A percentile compares a stretch with the other conserved stretches of the same genome.
phyloP scores from a whole-genome alignment of 371 early-diverging fungal species.

The Capillidium rhysosporum region DNA sequence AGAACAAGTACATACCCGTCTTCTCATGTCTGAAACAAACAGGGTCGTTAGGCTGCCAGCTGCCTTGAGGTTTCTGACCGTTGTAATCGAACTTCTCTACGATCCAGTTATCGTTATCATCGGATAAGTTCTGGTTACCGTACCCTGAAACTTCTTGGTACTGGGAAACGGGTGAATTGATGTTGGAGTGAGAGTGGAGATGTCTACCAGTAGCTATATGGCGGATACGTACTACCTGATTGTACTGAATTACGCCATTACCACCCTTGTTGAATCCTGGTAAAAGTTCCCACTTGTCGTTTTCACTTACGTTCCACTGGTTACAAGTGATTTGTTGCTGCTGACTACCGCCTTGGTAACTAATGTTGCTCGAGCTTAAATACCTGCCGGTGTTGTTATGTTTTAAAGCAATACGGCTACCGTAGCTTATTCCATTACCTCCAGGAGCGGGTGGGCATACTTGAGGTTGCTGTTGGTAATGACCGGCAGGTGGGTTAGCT shows the following conservation, averaged over 20 bases:
- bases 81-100: slow-evolving; percentile 19
- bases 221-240: slow-evolving; percentile 27
- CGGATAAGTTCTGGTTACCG: slow-evolving; percentile 20
- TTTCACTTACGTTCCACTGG: slow-evolving; percentile 17
- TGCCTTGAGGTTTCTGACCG: slow-evolving; percentile 8
- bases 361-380: slow-evolving; percentile 16
- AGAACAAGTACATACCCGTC: slow-evolving; percentile 25
- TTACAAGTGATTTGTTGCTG: slow-evolving; percentile 16
- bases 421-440: slow-evolving; percentile 1
- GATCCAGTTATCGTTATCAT: slow-evolving; percentile 38
- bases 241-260: slow-evolving; percentile 17
- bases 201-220: slow-evolving; percentile 23
- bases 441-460: neutral
- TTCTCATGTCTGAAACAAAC: slow-evolving; percentile 23
- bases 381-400: slow-evolving; percentile 30
- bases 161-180: slow-evolving; percentile 21
- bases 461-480: neutral
- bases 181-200: slow-evolving; percentile 31
- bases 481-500: neutral
- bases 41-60: slow-evolving; percentile 24
- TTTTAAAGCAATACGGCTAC: slow-evolving; percentile 23
- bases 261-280: slow-evolving; percentile 17
- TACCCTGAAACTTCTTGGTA: slow-evolving; percentile 40
- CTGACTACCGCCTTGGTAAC: slow-evolving; percentile 22
- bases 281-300: slow-evolving; percentile 27